phyloP scores from a whole-genome alignment of 345 rosid species.

The Populus nigra region DNA sequence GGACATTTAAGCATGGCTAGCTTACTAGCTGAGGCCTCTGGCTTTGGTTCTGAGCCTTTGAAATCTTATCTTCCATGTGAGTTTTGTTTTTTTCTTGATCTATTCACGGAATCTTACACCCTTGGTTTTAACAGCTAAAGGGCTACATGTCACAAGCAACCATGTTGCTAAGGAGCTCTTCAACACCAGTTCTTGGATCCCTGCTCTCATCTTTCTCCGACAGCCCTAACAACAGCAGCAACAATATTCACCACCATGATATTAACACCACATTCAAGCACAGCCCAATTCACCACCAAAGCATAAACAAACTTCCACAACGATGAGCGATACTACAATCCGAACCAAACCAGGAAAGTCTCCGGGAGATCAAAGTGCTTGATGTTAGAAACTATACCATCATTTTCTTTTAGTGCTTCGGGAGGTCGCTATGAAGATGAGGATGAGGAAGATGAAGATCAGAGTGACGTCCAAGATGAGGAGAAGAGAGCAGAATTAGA shows the following conservation, averaged over 20 bases:
- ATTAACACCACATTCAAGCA: slow-evolving; percentile 2
- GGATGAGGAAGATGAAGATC: slow-evolving; percentile 8
- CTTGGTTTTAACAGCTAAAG: too few relatives aligned
- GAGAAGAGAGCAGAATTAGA: slow-evolving; percentile 21
- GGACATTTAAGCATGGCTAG: too few relatives aligned
- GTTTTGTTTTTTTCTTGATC: too few relatives aligned
- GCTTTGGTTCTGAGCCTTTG: too few relatives aligned
- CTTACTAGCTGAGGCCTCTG: too few relatives aligned
- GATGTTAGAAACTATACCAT: slow-evolving; percentile 47
- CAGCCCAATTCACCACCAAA: background rate
- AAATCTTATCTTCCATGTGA: too few relatives aligned
- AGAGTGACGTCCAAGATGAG: slow-evolving; percentile 13
- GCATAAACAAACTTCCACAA: slow-evolving; percentile 24
- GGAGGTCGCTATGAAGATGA: slow-evolving; percentile 18
- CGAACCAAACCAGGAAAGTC: slow-evolving; percentile 19
- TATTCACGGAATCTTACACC: too few relatives aligned
- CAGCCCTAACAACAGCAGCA: slow-evolving; percentile 28
- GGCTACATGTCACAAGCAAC: background rate
- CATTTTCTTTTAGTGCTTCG: slow-evolving; percentile 36
- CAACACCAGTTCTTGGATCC: slow-evolving; percentile 66
- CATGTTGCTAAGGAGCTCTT: slow-evolving; percentile 63
- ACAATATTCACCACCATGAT: slow-evolving; percentile 30
- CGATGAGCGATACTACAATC: background rate
- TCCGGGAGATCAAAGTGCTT: slow-evolving; percentile 26
- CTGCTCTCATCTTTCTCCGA: slow-evolving; percentile 45